Base-by-base conservation (phyloP, 192 early-diverging fungal species). In the Borealophlyctis nickersoniae region DNA sequence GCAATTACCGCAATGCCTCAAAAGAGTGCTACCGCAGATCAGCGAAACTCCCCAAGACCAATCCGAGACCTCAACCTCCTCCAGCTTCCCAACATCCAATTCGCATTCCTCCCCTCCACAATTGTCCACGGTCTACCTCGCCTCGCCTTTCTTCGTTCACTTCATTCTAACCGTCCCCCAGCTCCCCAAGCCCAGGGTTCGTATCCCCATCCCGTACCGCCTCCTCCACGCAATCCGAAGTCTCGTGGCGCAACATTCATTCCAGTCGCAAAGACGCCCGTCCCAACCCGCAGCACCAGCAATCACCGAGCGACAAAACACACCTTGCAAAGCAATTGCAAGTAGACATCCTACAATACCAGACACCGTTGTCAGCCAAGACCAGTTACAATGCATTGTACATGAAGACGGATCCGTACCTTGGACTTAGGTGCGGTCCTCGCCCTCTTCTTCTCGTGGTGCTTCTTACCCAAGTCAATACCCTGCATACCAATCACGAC, bases 241-340 rank as follows among this genome's bases (percentile, higher is more conserved):
- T n/a, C n/a, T n/a, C n/a, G n/a, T n/a, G n/a, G n/a, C n/a, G n/a
- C n/a, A n/a, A n/a, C n/a, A n/a, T n/a, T n/a, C n/a, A n/a, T n/a
- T n/a, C n/a, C n/a, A n/a, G n/a, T n/a, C n/a, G n/a, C n/a, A n/a
- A n/a, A n/a, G n/a, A n/a, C n/a, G n/a, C n/a, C n/a, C n/a, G n/a
- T n/a, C n/a, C n/a, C n/a, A n/a, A n/a, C n/a, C n/a, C n/a, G n/a
- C n/a, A n/a, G n/a, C n/a, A n/a, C n/a, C n/a, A n/a, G n/a, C n/a
- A n/a, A n/a, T n/a, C n/a, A n/a, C n/a, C n/a, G n/a, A n/a, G n/a
- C n/a, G n/a, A n/a, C n/a, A n/a, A 14, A 24, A 67, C 75, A 75
- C 79, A 91, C 89, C 90, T 99, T 99, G 70, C 98, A 96, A 77
- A 99, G 89, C 80, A 99, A 87, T 74, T 85, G 80, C 78, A 98